Evolutionary conservation across 1,284 basidiomycete species (phyloP).

Genomic region (Ganoderma sinense): DNA sequence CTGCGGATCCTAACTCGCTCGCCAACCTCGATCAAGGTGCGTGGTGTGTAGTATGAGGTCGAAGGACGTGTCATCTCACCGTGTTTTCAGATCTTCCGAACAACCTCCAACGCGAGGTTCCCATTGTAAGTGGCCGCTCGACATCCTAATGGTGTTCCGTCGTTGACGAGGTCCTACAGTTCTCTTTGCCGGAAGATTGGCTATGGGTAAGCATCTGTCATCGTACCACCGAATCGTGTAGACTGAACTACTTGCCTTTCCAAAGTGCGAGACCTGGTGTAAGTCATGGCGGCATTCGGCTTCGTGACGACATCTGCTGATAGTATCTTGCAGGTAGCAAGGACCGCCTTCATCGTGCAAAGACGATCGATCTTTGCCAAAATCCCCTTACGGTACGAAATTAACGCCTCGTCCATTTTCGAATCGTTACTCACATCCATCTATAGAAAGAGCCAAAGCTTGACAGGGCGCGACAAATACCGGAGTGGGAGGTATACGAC

Average conservation of each 20-base stretch:
- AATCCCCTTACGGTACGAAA: slow-evolving; percentile 85
- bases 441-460: slow-evolving; percentile 95
- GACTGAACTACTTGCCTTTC: not conserved
- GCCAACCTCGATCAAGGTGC: slow-evolving; percentile 94
- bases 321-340: slow-evolving; percentile 65
- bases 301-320: not conserved
- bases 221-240: not conserved
- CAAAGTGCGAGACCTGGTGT: slow-evolving; percentile 89
- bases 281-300: slow-evolving; percentile 40
- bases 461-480: slow-evolving; percentile 90
- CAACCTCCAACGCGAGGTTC: slow-evolving; percentile 87
- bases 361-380: slow-evolving; percentile 93
- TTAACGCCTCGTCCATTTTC: not conserved
- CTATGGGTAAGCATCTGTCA: slow-evolving; percentile 74
- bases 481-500: slow-evolving; percentile 97
- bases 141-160: not conserved
- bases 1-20: slow-evolving; percentile 92
- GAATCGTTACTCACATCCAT: not conserved
- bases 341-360: slow-evolving; percentile 80
- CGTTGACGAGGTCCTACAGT: slow-evolving; percentile 52
- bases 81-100: slow-evolving; percentile 82
- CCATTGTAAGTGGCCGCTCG: slow-evolving; percentile 69
- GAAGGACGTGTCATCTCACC: not conserved
- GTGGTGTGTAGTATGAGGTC: not conserved
- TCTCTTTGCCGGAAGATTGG: slow-evolving; percentile 90